Conservation (phyloP, 164 flowering plant species). For the Dillenia turbinata region DNA sequence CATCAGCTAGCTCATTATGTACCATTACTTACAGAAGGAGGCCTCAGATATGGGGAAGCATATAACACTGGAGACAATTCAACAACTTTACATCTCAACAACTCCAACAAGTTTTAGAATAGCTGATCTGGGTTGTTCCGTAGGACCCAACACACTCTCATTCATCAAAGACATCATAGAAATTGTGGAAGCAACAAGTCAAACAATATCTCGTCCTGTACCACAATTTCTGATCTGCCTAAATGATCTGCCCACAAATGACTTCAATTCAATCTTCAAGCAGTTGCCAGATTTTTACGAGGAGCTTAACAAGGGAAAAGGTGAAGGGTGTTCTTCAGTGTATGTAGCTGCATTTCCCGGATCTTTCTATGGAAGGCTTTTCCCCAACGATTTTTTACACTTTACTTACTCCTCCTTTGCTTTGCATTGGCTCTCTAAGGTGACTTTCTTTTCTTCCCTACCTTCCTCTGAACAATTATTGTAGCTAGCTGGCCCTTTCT, state of each 20-base stretch:
- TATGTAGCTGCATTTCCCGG: slow-evolving; percentile 71
- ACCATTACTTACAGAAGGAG: too few relatives aligned
- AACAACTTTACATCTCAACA: slow-evolving; percentile 29
- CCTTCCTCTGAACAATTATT: neutral
- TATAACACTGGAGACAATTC: slow-evolving; percentile 45
- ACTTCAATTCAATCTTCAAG: slow-evolving; percentile 65
- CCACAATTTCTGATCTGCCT: slow-evolving; percentile 59
- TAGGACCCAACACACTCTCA: slow-evolving; percentile 73
- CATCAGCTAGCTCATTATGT: too few relatives aligned
- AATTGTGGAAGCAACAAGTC: slow-evolving; percentile 32
- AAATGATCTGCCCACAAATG: slow-evolving; percentile 84
- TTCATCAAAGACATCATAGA: slow-evolving; percentile 40
- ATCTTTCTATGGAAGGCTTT: slow-evolving; percentile 72
- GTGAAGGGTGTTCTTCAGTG: slow-evolving; percentile 15
- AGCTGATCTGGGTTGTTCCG: slow-evolving; percentile 87
- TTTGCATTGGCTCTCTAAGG: slow-evolving; percentile 85
- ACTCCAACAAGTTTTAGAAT: slow-evolving; percentile 51
- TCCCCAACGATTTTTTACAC: slow-evolving; percentile 54
- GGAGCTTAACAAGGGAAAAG: slow-evolving; percentile 24
- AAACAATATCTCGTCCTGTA: slow-evolving; percentile 7
- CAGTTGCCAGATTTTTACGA: slow-evolving; percentile 25
- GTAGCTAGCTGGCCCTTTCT: neutral
- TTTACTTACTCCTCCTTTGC: slow-evolving; percentile 64
- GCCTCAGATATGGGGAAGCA: too few relatives aligned
- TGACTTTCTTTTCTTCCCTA: slow-evolving; percentile 2